These are phyloP conservation scores for Tanacetum coccineum DNA, from an alignment of 129 eudicot genomes.

Conservation along the genomic window DNA sequence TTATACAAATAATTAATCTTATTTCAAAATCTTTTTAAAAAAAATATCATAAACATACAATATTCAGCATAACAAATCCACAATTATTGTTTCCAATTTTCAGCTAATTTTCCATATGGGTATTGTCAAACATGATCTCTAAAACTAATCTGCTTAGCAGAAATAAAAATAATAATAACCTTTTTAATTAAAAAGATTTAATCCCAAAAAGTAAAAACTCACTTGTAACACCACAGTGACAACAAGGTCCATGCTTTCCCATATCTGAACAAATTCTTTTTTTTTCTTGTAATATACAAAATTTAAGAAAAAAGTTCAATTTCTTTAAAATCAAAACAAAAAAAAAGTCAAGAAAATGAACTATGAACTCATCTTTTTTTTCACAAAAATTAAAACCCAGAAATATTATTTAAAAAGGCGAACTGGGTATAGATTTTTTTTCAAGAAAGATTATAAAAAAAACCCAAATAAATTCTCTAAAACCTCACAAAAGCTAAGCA, in stretches of 20 bases:
- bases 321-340: constrained; percentile 17
- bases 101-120: constrained; percentile 37
- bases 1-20: constrained; percentile 19
- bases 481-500: constrained; percentile 38
- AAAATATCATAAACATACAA: constrained; percentile 28
- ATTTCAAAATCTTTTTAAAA: constrained; percentile 3
- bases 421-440: constrained; percentile 39
- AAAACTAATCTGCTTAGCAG: constrained; percentile 30
- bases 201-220: constrained; percentile 48
- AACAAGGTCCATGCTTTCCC: constrained; percentile 99
- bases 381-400: constrained; percentile 32
- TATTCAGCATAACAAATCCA: constrained; percentile 31
- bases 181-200: constrained; percentile 23
- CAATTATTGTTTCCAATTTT: constrained; percentile 31
- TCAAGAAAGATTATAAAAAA: constrained; percentile 37
- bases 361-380: constrained; percentile 25
- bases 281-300: constrained; percentile 24
- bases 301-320: background rate
- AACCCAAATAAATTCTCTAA: constrained; percentile 38
- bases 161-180: constrained; percentile 27
- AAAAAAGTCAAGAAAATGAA: constrained; percentile 25
- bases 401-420: constrained; percentile 22
- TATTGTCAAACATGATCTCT: constrained; percentile 34
- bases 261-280: constrained; percentile 38
- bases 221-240: constrained; percentile 99